phyloP scores from a whole-genome alignment of 164 flowering plant genomes.

The Vitis cinerea region DNA sequence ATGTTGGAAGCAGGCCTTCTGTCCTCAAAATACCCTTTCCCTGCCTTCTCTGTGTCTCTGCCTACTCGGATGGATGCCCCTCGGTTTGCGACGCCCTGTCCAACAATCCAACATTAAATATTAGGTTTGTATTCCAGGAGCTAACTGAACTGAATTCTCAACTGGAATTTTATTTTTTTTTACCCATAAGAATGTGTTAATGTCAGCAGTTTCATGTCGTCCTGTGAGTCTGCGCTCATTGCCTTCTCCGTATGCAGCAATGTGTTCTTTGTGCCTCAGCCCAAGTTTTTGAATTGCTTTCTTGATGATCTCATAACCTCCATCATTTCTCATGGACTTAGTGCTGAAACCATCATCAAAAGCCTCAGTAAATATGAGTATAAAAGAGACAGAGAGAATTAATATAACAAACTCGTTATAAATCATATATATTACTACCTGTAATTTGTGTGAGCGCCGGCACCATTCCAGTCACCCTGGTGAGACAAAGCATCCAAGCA shows the following conservation, averaged over 20 bases:
- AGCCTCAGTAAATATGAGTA: too few relatives aligned
- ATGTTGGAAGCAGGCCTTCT: conserved; percentile 75
- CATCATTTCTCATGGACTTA: conserved; percentile 79
- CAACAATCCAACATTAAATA: not conserved
- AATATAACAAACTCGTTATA: not conserved
- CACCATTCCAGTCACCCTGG: conserved; percentile 97
- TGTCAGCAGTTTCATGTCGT: conserved; percentile 55
- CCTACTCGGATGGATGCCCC: conserved; percentile 73
- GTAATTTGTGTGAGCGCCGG: conserved; percentile 93
- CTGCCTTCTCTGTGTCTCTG: conserved; percentile 61
- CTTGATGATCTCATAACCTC: conserved; percentile 75
- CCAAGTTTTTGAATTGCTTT: conserved; percentile 82
- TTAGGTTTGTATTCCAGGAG: too few relatives aligned
- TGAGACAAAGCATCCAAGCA: not conserved
- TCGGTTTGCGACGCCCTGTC: conserved; percentile 67
- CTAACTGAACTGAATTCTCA: not conserved
- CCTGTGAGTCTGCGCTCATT: conserved; percentile 75
- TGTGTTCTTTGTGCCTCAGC: conserved; percentile 79
- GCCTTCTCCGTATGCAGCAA: conserved; percentile 84
- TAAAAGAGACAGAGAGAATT: too few relatives aligned
- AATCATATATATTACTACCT: conserved; percentile 40
- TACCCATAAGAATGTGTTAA: conserved; percentile 62
- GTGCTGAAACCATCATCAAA: conserved; percentile 45
- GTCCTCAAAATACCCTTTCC: conserved; percentile 72
- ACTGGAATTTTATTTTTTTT: not conserved